phyloP scores from a whole-genome alignment of 2,329 filamentous ascomycete genomes.

The Pseudogymnoascus sp. region DNA sequence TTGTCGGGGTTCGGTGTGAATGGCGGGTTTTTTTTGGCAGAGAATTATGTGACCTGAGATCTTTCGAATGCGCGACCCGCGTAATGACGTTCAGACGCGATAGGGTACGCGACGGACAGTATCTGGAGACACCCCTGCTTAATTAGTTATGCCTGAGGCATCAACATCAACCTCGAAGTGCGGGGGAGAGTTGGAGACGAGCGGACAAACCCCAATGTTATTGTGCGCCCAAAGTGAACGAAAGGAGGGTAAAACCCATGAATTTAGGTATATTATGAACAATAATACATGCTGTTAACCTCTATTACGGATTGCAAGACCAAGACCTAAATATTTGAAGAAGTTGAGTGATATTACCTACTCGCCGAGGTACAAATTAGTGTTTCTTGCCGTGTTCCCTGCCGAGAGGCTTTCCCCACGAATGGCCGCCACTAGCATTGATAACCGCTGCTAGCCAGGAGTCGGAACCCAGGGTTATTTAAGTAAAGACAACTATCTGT shows the following conservation, averaged over 20 bases:
- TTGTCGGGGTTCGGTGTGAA: background rate
- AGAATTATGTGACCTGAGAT: background rate
- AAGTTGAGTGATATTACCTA: background rate
- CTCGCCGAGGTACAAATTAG: slow-evolving; percentile 5
- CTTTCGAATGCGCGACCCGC: background rate
- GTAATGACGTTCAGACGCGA: slow-evolving; percentile 8
- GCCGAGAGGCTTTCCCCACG: background rate
- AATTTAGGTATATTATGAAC: background rate
- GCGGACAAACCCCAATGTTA: background rate
- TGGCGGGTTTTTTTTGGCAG: background rate
- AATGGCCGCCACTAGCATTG: background rate
- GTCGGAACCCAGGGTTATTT: background rate
- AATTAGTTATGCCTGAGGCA: slow-evolving; percentile 4
- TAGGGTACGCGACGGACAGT: background rate
- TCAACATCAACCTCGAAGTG: background rate
- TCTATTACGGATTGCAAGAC: background rate
- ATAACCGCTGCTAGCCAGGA: slow-evolving; percentile 7
- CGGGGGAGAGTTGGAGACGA: slow-evolving; percentile 3
- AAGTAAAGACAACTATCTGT: background rate
- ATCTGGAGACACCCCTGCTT: background rate
- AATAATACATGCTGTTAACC: background rate
- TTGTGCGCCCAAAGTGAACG: background rate
- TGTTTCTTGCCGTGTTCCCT: background rate
- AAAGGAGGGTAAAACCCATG: background rate
- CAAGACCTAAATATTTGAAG: too few relatives aligned